Evolutionary conservation across 2,329 filamentous ascomycete genomes (phyloP), one percentile per base, ranked within the genome.

Genomic region (Rhinocladiella mackenziei): DNA sequence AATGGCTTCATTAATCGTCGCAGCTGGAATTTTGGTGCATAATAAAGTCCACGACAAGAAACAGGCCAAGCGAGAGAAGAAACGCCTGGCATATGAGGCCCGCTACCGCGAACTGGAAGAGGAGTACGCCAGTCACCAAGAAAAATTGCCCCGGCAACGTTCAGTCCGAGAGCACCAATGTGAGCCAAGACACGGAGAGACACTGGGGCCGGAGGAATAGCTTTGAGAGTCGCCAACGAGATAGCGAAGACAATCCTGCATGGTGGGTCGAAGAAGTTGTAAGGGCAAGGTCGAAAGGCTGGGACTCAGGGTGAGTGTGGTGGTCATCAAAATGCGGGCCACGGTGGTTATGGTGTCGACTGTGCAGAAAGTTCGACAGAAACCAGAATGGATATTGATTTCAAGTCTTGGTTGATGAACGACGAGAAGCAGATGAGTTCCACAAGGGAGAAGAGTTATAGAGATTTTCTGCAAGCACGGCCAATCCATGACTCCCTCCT

Each of bases 1-100:
- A n/a, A 58, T 58, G 51, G 44, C 51, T 65, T 62, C 63, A 17
- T 65, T 64, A 56, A 59, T 73, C 31, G 62, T 51, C 28, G 45
- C 26, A n/a, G 40, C 40, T n/a, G 36, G 22, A 10, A 11, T 44
- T 6, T 26, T 43, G 14, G 19, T 49, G 18, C 20, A 28, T 28
- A 14, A 41, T 10, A 39, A 43, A 34, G 29, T 51, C 18, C 37
- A 51, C 14, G 37, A 42, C n/a, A 43, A 39, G 19, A 45, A 45
- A 26, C 31, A 48, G 13, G 29, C 23, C 10, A 45, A 49, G 45
- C 28, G 30, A 20, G 48, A 51, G 32, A 43, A 36, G 25, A 50
- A 50, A 34, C 31, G 26, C 9, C 28, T 31, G 8, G 42, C 31
- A 4, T 46, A 50, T 25, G 43, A 45, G 32, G 29, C 30, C 23